Evolutionary conservation across 1,284 basidiomycete genomes (phyloP).

Genomic region (Amylostereum chailletii): DNA sequence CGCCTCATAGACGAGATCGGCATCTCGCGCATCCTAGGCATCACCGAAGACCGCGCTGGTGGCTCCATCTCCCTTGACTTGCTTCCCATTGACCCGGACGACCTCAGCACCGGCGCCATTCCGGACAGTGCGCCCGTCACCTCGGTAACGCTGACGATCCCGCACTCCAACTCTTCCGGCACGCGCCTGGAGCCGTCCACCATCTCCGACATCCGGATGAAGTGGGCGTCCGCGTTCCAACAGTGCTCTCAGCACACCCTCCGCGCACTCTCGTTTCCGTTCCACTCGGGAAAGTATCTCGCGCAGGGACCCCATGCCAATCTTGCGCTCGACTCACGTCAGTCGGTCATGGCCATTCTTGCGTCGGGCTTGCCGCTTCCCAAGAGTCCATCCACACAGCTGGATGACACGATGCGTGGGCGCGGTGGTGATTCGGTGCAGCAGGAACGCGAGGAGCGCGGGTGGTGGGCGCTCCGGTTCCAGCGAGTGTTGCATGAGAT

Average conservation of each 20-base stretch:
- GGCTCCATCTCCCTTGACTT: slow-evolving; percentile 40
- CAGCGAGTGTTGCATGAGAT: slow-evolving; percentile 55
- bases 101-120: slow-evolving; percentile 31
- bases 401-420: slow-evolving; percentile 23
- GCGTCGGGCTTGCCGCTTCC: slow-evolving; percentile 54
- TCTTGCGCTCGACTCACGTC: slow-evolving; percentile 31
- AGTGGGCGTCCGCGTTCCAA: slow-evolving; percentile 43
- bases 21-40: slow-evolving; percentile 43
- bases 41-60: slow-evolving; percentile 26
- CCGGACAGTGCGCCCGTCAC: slow-evolving; percentile 32
- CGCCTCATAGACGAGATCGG: slow-evolving; percentile 43
- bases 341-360: slow-evolving; percentile 43
- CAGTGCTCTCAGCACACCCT: slow-evolving; percentile 43
- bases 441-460: slow-evolving; percentile 64
- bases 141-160: slow-evolving; percentile 25
- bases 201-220: slow-evolving; percentile 15
- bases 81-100: slow-evolving; percentile 35
- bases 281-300: slow-evolving; percentile 22
- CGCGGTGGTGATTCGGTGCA: slow-evolving; percentile 19
- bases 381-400: slow-evolving; percentile 58
- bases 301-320: slow-evolving; percentile 23
- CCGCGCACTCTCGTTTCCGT: slow-evolving; percentile 41
- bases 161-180: slow-evolving; percentile 4
- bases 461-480: slow-evolving; percentile 72
- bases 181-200: slow-evolving; percentile 4